Evolutionary conservation across 2,329 filamentous ascomycete genomes (phyloP).

Genomic region (Diaporthe citrichinensis): DNA sequence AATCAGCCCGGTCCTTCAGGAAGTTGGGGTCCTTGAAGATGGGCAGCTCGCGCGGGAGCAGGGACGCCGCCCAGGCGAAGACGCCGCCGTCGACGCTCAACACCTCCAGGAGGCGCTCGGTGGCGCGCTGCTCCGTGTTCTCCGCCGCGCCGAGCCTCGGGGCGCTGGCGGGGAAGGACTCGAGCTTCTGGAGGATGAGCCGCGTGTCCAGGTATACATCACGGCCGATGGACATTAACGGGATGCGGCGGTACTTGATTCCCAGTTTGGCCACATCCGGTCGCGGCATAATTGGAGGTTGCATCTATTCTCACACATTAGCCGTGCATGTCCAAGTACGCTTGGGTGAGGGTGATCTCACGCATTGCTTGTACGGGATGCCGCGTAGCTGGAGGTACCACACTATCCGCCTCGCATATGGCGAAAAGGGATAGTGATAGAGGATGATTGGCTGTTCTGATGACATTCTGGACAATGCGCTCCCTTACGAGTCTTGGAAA

Average conservation of each 20-base stretch:
- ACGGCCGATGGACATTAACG: conserved; percentile 74
- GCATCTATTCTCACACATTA: conserved; percentile 60
- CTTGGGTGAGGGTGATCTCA: conserved; percentile 55
- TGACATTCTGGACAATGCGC: conserved; percentile 28
- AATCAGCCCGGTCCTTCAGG: conserved; percentile 67
- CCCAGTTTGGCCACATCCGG: conserved; percentile 74
- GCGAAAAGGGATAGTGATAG: conserved; percentile 77
- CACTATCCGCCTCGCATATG: conserved; percentile 72
- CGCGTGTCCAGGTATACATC: conserved; percentile 80
- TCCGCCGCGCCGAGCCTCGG: conserved; percentile 54
- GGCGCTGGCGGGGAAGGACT: conserved; percentile 65
- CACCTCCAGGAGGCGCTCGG: conserved; percentile 69
- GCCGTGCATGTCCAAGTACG: neutral
- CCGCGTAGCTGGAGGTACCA: conserved; percentile 79
- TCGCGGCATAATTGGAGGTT: conserved; percentile 76
- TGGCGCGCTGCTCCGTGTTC: conserved; percentile 56
- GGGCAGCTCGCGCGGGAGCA: conserved; percentile 71
- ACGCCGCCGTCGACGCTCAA: conserved; percentile 70
- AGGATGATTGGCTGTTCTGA: conserved; percentile 63
- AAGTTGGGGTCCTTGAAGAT: conserved; percentile 71
- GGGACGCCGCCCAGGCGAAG: conserved; percentile 65
- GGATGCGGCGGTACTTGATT: conserved; percentile 78
- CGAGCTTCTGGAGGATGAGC: conserved; percentile 76
- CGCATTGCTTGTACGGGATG: conserved; percentile 77
- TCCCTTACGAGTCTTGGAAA: too few species aligned